Conservation (phyloP, 192 early-diverging fungal species). For the Chytriomyces hyalinus region DNA sequence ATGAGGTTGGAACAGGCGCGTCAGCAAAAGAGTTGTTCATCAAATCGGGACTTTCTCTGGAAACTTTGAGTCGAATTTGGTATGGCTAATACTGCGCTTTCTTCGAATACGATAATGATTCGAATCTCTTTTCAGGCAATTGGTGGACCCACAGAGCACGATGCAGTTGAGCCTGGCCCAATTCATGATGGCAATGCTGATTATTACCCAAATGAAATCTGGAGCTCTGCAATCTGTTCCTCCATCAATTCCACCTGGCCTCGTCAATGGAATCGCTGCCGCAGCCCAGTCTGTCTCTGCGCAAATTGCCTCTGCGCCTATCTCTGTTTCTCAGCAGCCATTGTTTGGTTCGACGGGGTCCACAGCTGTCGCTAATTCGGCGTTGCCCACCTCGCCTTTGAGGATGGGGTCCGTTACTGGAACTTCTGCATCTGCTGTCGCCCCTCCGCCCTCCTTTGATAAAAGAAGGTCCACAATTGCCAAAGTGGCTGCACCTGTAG, state of each 20-base stretch:
- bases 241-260: slow-evolving; percentile 63
- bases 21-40: slow-evolving; percentile 76
- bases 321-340: background rate
- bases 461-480: slow-evolving; percentile 32
- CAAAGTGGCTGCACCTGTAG: slow-evolving; percentile 13
- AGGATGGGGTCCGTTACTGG: slow-evolving; percentile 36
- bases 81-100: slow-evolving; percentile 31
- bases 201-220: slow-evolving; percentile 81
- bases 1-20: slow-evolving; percentile 52
- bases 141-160: slow-evolving; percentile 76
- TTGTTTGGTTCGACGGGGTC: background rate
- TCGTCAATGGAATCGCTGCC: slow-evolving; percentile 55
- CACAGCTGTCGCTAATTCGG: background rate
- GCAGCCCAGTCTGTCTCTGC: slow-evolving; percentile 11
- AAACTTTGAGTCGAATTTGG: slow-evolving; percentile 84
- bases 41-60: slow-evolving; percentile 79
- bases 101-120: background rate
- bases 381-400: slow-evolving; percentile 6
- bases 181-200: slow-evolving; percentile 91
- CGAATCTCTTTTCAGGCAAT: slow-evolving; percentile 57
- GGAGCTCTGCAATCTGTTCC: slow-evolving; percentile 75
- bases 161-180: slow-evolving; percentile 79
- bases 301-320: background rate
- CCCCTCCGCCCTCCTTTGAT: slow-evolving; percentile 34
- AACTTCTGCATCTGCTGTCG: slow-evolving; percentile 32